A percentile compares a stretch with the other conserved stretches of the same genome.
These are phyloP conservation scores for Anisodus tanguticus DNA, from an alignment of 257 asterid genomes.

Conservation along the genomic window DNA sequence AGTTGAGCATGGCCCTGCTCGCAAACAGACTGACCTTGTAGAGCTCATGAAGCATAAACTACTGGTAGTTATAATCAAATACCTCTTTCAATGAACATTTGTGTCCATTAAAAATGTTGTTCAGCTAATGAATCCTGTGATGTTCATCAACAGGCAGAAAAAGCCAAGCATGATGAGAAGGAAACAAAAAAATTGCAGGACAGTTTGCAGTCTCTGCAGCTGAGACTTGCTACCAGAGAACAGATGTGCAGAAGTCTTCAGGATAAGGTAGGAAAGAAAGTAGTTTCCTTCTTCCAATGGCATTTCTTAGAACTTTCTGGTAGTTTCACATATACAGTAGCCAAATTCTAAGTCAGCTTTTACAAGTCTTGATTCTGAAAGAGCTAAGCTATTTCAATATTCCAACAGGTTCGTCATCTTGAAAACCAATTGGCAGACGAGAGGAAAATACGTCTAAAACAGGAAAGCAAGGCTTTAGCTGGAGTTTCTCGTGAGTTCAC, in stretches of 20 bases:
- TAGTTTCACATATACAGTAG: not conserved
- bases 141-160: conserved; percentile 71
- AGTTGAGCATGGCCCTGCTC: conserved; percentile 93
- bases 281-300: not conserved
- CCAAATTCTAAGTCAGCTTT: not conserved
- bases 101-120: not conserved
- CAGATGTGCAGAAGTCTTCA: conserved; percentile 78
- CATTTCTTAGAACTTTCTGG: not conserved
- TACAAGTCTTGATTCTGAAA: conserved; percentile 17
- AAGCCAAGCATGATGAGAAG: conserved; percentile 84
- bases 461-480: conserved; percentile 76
- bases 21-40: conserved; percentile 66
- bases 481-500: conserved; percentile 54
- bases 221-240: conserved; percentile 79
- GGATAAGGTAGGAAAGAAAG: conserved; percentile 65
- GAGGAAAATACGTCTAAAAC: conserved; percentile 75
- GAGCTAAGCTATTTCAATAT: conserved; percentile 24
- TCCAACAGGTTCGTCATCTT: conserved; percentile 77
- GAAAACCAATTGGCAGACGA: conserved; percentile 88
- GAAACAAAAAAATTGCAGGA: conserved; percentile 91
- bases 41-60: conserved; percentile 83
- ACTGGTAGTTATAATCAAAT: conserved; percentile 56
- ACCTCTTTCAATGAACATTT: conserved; percentile 7
- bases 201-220: conserved; percentile 70
- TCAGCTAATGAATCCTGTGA: conserved; percentile 35